Evolutionary conservation across 495 filamentous ascomycete species (phyloP), one percentile per base, ranked within the genome.

Genomic region (Aspergillus avenaceus): DNA sequence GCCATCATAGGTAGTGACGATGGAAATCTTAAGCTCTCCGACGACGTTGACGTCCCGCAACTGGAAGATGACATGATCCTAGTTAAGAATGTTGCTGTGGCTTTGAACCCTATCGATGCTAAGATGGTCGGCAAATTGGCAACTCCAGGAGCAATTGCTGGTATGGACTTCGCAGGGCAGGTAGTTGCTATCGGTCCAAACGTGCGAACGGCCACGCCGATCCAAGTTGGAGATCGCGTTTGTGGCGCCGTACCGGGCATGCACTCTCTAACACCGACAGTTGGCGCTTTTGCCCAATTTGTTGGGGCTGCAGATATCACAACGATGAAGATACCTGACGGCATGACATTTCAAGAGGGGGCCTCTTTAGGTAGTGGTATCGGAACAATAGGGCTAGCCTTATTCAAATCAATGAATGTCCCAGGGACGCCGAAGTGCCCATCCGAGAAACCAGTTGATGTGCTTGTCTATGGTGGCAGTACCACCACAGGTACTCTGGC

Each of bases 61-160:
- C 40, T 67, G 1, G 29, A 18, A 2, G 51, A 61, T 1, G 37
- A 58, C 11, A 31, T 62, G 21, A 48, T 71, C 16, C 46, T 73
- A 1, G 56, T 73, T 7, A 43, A 62, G 18, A 66, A 65, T 9
- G 43, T 47, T 8, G 62, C 67, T 3, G 74, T 78, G 8, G 70
- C 69, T 2, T 49, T 81, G 5, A 81, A 78, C 49, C 75, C 74
- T 0, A 64, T 52, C 26, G 75, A 79, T 53, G 66, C 48, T 42
- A 80, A 79, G 37, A 71, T 74, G 59, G 54, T 61, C 8, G 52
- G 56, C 14, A 46, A 55, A 5, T 67, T 73, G 13, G 56, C 70
- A 0, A 58, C 45, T 1, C 61, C 58, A 2, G 74, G 73, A 2
- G 64, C 59, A 4, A 55, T 62, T 45, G 49, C 61, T 47, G 75